phyloP scores from a whole-genome alignment of 495 filamentous ascomycete genomes.

The Penicillium ochrochloron region DNA sequence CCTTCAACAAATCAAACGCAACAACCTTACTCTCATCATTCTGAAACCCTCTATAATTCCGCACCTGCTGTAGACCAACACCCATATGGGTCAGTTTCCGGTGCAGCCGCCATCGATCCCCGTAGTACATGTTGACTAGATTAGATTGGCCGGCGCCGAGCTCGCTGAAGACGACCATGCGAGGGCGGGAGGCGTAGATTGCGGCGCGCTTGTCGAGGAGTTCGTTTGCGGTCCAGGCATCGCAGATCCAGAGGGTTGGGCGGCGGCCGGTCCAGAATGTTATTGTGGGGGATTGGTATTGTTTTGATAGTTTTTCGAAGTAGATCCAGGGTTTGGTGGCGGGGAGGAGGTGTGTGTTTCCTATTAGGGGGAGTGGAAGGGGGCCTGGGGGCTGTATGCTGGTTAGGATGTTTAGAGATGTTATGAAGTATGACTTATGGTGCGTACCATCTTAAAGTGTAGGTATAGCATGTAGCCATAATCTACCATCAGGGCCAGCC shows the following conservation, averaged over 20 bases:
- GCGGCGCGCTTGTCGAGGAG: conserved; percentile 35
- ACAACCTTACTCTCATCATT: conserved; percentile 57
- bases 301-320: conserved; percentile 62
- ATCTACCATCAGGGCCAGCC: conserved; percentile 10
- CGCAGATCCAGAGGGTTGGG: conserved; percentile 68
- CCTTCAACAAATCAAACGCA: conserved; percentile 39
- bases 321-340: conserved; percentile 68
- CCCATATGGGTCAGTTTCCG: conserved; percentile 65
- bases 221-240: conserved; percentile 66
- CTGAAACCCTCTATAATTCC: conserved; percentile 62
- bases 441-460: conserved; percentile 21
- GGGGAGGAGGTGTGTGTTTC: conserved; percentile 63
- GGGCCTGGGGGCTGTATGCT: conserved; percentile 59
- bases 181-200: conserved; percentile 34
- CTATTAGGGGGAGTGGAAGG: conserved; percentile 39
- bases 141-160: conserved; percentile 62
- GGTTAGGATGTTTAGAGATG: not conserved
- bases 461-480: conserved; percentile 25
- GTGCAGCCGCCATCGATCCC: conserved; percentile 63
- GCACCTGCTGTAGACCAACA: conserved; percentile 63
- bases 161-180: conserved; percentile 36
- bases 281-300: conserved; percentile 42
- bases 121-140: conserved; percentile 63
- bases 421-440: not conserved
- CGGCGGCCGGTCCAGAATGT: conserved; percentile 68